Evolutionary conservation across 1,139 yeast species (phyloP), one percentile per base, ranked within the genome.

Genomic region (Scheffersomyces lignicola): DNA sequence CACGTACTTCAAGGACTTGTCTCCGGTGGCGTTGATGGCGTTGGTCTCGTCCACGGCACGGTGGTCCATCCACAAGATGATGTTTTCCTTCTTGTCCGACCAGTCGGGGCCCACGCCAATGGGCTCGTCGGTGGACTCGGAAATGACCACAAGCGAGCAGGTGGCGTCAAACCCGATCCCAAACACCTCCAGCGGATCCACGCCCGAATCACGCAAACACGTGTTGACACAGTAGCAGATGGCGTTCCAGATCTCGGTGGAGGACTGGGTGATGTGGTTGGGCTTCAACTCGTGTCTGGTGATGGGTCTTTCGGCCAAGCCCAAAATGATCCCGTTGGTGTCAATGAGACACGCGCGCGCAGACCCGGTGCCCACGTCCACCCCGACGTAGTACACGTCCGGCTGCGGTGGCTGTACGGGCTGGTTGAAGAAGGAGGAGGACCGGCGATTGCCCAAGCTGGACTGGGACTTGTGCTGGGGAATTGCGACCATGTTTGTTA

Each of bases 131-230:
- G 74, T 67, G 14, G 69, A 59, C 45, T 83, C 86, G 39, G 80
- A 71, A 31, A 90, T 67, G 1, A 81, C 96, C 16, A 89, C 96
- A 42, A 92, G 69, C 1, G 97, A 92, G 60, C 98, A 92, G 17
- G 98, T 92, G 20, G 97, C 98, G 61, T 92, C 98, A 51, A 90
- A 92, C 1, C 97, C 97, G 46, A 92, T 78, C 39, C 97, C 98
- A 50, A 74, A 76, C 24, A 92, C 83, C 15, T 71, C 69, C 4
- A 63, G 51, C 1, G 86, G 80, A 35, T 83, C 83, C 27, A 89
- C 78, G 3, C 82, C 83, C 5, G 94, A 76, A 39, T 88, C 95
- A 20, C 80, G 63, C 25, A 90, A 61, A 37, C 88, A 82, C 15
- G 78, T 68, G 50, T 78, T 79, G 37, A 87, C 92, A 66, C 96